These are phyloP conservation scores for Musa balbisiana DNA, from an alignment of 202 grass and related monocot genomes.

Conservation along the genomic window DNA sequence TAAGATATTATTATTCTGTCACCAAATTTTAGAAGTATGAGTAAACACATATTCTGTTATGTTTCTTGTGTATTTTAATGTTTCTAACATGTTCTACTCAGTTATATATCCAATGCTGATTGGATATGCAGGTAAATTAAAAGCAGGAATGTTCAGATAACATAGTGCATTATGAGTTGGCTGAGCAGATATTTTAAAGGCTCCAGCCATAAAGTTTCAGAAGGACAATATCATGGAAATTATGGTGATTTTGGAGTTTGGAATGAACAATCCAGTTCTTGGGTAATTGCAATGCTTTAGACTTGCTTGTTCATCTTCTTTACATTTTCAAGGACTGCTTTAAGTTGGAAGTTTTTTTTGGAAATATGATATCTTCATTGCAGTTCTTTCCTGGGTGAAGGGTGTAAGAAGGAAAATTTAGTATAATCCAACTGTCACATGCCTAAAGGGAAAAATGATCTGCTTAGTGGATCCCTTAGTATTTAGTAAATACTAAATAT, in stretches of 20 bases:
- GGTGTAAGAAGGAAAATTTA: no score
- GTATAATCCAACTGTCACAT: no score
- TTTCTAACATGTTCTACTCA: not conserved
- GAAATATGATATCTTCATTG: no score
- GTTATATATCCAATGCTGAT: not conserved
- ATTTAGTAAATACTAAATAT: no score
- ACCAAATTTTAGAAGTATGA: not conserved
- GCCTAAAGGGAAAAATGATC: no score
- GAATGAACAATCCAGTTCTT: conserved; percentile 36
- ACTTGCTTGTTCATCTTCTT: not conserved
- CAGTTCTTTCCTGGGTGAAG: no score
- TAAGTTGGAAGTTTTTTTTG: not conserved
- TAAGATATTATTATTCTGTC: not conserved
- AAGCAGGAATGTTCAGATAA: not conserved
- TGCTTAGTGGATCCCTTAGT: no score
- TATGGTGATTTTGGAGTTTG: conserved; percentile 29
- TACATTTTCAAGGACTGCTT: conserved; percentile 6
- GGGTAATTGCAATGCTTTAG: conserved; percentile 25
- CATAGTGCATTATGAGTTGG: conserved; percentile 52
- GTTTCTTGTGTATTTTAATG: not conserved
- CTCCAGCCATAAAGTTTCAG: conserved; percentile 68
- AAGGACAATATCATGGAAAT: conserved; percentile 41
- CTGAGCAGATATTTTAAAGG: conserved; percentile 83
- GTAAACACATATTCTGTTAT: not conserved
- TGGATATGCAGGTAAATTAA: not conserved